A percentile compares a stretch with the other conserved stretches of the same genome.
Evolutionary conservation across 2,329 filamentous ascomycete species (phyloP).

Genomic region (Botrytis tulipae): DNA sequence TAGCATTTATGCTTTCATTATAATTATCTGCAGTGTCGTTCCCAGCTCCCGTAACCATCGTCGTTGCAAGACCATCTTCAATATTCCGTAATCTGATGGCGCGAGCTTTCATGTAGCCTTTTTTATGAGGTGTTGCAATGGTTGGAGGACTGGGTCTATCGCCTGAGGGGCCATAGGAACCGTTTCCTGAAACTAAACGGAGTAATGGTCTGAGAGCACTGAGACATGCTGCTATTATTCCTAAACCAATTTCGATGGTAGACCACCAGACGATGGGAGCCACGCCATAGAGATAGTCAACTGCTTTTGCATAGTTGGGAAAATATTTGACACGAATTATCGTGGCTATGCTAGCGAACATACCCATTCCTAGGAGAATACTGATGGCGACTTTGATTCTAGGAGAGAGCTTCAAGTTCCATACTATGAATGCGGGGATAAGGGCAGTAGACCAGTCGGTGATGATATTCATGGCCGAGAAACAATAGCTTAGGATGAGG

Average conservation of each 20-base stretch:
- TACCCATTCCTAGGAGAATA: slow-evolving; percentile 5
- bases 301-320: neutral
- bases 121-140: neutral
- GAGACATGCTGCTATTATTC: slow-evolving; percentile 1
- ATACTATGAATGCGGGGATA: slow-evolving; percentile 2
- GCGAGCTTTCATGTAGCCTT: slow-evolving; percentile 1
- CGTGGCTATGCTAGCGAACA: slow-evolving; percentile 13
- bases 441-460: slow-evolving; percentile 15
- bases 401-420: slow-evolving; percentile 5
- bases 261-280: slow-evolving; percentile 16
- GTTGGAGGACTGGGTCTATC: neutral
- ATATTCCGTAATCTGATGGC: slow-evolving; percentile 9
- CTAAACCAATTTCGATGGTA: slow-evolving; percentile 8
- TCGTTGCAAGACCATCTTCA: slow-evolving; percentile 1
- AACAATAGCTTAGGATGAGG: slow-evolving; percentile 12
- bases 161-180: neutral
- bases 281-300: slow-evolving; percentile 15
- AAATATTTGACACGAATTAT: slow-evolving; percentile 15
- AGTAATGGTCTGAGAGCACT: slow-evolving; percentile 1
- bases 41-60: neutral
- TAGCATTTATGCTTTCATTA: neutral
- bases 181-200: neutral
- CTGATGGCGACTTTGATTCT: slow-evolving; percentile 5
- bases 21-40: neutral
- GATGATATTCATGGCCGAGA: slow-evolving; percentile 15